Percentiles rank a stretch among this genome's conserved stretches.
Conservation (phyloP, 2,329 filamentous ascomycete species). For the Exophiala phaeomuriformis region DNA sequence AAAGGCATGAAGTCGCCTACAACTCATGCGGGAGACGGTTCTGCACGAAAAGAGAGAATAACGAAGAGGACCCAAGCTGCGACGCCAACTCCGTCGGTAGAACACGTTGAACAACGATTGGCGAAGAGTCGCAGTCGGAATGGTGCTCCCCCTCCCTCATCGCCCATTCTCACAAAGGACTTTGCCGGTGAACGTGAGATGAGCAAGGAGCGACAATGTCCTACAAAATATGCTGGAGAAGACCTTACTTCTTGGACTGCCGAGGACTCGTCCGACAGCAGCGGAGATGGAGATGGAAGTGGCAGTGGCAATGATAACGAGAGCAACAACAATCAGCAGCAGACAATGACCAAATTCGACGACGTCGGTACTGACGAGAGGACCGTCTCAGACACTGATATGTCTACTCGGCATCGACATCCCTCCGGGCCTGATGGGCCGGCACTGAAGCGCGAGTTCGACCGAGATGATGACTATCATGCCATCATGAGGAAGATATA, state of each 20-base stretch:
- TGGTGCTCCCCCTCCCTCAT: not conserved
- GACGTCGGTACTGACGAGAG: too few relatives aligned
- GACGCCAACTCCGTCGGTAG: conserved; percentile 6
- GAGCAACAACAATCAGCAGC: not conserved
- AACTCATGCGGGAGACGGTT: conserved; percentile 8
- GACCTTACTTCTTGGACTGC: conserved; percentile 13
- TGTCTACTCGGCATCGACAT: too few relatives aligned
- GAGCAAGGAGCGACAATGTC: not conserved
- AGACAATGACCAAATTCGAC: not conserved
- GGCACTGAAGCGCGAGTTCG: too few relatives aligned
- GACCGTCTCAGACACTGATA: too few relatives aligned
- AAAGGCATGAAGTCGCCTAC: not conserved
- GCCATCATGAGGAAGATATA: conserved; percentile 20
- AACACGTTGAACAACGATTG: conserved; percentile 18
- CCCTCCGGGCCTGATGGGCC: too few relatives aligned
- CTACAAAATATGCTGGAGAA: conserved; percentile 13
- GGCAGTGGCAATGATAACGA: conserved; percentile 1
- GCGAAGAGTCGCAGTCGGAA: not conserved
- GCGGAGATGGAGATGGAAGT: not conserved
- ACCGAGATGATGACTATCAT: conserved; percentile 17
- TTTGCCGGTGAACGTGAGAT: conserved; percentile 4
- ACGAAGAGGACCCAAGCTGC: conserved; percentile 8
- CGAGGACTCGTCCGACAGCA: conserved; percentile 1
- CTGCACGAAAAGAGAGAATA: conserved; percentile 16
- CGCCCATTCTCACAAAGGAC: conserved; percentile 9